phyloP scores from a whole-genome alignment of 2,329 filamentous ascomycete genomes.

The Karstenula rhodostoma region DNA sequence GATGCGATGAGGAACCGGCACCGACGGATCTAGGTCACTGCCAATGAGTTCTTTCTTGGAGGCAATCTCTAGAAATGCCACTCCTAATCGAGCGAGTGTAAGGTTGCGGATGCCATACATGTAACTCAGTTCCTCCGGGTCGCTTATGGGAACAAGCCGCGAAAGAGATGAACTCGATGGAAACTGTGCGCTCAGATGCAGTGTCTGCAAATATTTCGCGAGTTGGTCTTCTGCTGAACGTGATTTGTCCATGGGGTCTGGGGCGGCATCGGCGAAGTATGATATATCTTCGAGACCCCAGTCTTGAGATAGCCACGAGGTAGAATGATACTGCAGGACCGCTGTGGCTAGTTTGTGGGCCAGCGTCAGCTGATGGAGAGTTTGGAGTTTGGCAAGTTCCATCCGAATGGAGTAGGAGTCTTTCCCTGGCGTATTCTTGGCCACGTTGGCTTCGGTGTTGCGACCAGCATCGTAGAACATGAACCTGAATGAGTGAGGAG shows the following conservation, averaged over 20 bases:
- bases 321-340: conserved; percentile 18
- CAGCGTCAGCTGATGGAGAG: conserved; percentile 16
- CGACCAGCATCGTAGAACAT: conserved; percentile 18
- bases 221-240: neutral
- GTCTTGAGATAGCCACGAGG: conserved; percentile 19
- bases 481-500: conserved; percentile 13
- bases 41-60: conserved; percentile 12
- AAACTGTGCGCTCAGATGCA: conserved; percentile 17
- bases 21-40: neutral
- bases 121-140: conserved; percentile 12
- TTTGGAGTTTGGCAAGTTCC: conserved; percentile 12
- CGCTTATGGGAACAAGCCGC: neutral
- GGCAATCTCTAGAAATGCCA: conserved; percentile 20
- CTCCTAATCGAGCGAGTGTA: conserved; percentile 18
- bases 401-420: conserved; percentile 3
- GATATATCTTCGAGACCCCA: conserved; percentile 18
- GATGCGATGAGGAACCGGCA: neutral
- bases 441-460: conserved; percentile 5
- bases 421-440: neutral
- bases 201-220: conserved; percentile 9
- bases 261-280: conserved; percentile 4
- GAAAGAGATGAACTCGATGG: neutral
- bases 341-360: conserved; percentile 18
- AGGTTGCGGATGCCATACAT: conserved; percentile 21
- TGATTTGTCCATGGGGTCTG: neutral